Percentiles rank a stretch among this genome's conserved stretches.
Evolutionary conservation across 139 green algal genomes (phyloP).

Genomic region (Eudorina sp.): DNA sequence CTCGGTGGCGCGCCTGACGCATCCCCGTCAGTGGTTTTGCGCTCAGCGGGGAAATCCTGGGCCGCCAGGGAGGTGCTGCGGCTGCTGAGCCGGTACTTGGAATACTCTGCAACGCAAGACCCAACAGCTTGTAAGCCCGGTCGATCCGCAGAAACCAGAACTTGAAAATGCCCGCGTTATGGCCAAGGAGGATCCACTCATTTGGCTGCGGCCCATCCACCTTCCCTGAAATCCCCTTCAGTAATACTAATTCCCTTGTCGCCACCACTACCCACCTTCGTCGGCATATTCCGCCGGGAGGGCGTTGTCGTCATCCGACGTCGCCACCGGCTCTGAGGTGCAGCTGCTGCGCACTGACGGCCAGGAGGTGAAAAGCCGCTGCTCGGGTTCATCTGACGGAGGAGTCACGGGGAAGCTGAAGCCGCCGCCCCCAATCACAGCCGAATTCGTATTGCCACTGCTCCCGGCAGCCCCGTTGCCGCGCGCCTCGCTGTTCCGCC

Average conservation of each 20-base stretch:
- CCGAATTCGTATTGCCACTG: not conserved
- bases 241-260: not conserved
- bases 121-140: too few species aligned
- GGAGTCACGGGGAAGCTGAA: slow-evolving; percentile 69
- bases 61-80: slow-evolving; percentile 47
- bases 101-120: slow-evolving; percentile 58
- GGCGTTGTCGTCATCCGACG: slow-evolving; percentile 56
- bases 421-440: slow-evolving; percentile 12
- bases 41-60: slow-evolving; percentile 30
- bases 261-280: slow-evolving; percentile 53
- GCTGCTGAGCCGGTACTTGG: slow-evolving; percentile 51
- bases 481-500: not conserved
- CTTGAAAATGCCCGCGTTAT: too few species aligned
- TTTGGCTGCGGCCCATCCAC: too few species aligned
- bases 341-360: slow-evolving; percentile 66
- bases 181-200: too few species aligned
- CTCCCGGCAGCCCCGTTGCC: not conserved
- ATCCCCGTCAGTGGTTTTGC: slow-evolving; percentile 15
- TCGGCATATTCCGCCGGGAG: slow-evolving; percentile 58
- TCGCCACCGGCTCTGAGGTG: slow-evolving; percentile 49
- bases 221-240: not conserved
- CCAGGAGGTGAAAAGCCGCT: slow-evolving; percentile 63
- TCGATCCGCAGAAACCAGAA: too few species aligned
- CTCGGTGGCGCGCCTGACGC: not conserved
- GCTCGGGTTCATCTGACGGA: slow-evolving; percentile 43